phyloP scores from a whole-genome alignment of 495 filamentous ascomycete genomes.

The Penicillium subrubescens region DNA sequence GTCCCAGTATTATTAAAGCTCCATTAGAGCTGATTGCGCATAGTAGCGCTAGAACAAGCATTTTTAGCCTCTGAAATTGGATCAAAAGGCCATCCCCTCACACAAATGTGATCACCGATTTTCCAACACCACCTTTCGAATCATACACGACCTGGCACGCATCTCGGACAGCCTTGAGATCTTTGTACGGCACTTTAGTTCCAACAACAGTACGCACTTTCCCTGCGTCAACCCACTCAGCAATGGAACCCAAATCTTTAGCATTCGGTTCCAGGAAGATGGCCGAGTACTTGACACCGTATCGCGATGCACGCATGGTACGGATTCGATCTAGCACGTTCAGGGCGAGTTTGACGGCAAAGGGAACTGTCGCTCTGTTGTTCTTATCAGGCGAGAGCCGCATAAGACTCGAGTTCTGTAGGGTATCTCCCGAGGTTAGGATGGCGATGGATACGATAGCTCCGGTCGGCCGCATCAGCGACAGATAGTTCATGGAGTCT shows the following conservation, averaged over 20 bases:
- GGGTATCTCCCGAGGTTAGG: conserved; percentile 12
- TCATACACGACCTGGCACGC: conserved; percentile 50
- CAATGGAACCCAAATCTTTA: conserved; percentile 45
- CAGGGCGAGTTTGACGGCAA: conserved; percentile 32
- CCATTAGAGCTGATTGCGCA: background rate
- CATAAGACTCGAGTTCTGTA: conserved; percentile 26
- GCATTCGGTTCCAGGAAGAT: conserved; percentile 40
- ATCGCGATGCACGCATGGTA: conserved; percentile 30
- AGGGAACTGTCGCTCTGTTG: conserved; percentile 32
- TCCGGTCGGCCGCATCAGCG: conserved; percentile 33
- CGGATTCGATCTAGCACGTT: conserved; percentile 41
- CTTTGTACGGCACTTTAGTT: conserved; percentile 41
- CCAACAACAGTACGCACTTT: conserved; percentile 50
- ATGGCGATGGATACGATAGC: conserved; percentile 17
- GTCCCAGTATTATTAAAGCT: background rate
- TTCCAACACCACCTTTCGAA: conserved; percentile 58
- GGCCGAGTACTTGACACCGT: conserved; percentile 41
- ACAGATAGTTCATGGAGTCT: conserved; percentile 32
- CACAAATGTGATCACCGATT: conserved; percentile 45
- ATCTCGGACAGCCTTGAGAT: conserved; percentile 46
- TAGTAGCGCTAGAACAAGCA: background rate
- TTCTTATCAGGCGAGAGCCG: conserved; percentile 23
- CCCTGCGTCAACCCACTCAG: conserved; percentile 44
- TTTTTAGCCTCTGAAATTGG: background rate
- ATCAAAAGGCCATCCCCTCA: background rate